Conservation (phyloP, 176 grass and related monocot species). For the Musa beccarii region DNA sequence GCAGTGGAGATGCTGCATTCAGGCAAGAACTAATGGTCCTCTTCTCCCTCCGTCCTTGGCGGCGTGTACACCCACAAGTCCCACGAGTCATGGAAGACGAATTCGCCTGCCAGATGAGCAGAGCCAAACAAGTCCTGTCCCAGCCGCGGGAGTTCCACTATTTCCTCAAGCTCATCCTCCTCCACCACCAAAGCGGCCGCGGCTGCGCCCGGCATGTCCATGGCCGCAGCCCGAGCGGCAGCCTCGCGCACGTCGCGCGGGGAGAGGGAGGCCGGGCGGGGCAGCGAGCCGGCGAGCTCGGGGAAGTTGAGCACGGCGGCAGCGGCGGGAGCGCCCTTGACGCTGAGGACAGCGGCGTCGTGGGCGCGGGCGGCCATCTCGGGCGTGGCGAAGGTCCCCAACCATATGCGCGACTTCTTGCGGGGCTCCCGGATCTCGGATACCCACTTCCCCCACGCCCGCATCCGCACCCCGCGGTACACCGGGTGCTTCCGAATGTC, state of each 20-base stretch:
- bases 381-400: conserved; percentile 2
- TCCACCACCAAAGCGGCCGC: neutral
- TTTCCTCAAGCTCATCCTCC: conserved; percentile 10
- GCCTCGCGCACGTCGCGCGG: neutral
- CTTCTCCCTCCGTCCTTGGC: neutral
- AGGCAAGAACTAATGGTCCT: neutral
- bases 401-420: conserved; percentile 5
- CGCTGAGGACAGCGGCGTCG: conserved; percentile 1
- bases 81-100: conserved; percentile 1
- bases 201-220: neutral
- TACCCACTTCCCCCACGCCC: conserved; percentile 6
- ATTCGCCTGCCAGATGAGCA: neutral
- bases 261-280: neutral
- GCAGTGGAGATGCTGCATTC: too few relatives aligned
- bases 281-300: neutral
- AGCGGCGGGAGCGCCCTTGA: neutral
- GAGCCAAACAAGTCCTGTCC: neutral
- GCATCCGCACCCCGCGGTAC: conserved; percentile 10
- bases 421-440: conserved; percentile 11
- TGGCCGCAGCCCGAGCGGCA: neutral
- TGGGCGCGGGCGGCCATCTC: conserved; percentile 6
- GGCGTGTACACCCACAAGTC: neutral
- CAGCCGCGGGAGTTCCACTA: conserved; percentile 11
- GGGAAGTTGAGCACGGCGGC: neutral
- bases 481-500: neutral